A percentile compares a stretch with the other conserved stretches of the same genome.
Evolutionary conservation across 78 protist genomes (phyloP).

Genomic region (Bodo saltans): DNA sequence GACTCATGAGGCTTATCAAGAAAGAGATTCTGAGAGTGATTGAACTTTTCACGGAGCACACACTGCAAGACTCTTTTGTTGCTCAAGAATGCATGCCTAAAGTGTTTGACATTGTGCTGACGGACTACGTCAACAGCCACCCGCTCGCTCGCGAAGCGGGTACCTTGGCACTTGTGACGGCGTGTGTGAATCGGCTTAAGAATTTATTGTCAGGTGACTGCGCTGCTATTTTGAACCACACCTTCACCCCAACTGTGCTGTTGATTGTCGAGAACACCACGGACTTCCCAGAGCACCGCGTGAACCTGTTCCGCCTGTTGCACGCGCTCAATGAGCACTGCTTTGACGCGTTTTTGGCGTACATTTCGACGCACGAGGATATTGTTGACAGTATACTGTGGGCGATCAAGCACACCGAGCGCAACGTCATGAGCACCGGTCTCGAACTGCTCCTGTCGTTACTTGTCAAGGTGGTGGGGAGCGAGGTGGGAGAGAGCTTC

Average conservation of each 20-base stretch:
- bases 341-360: conserved; percentile 45
- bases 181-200: background rate
- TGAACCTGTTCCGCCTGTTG: conserved; percentile 76
- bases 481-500: background rate
- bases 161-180: conserved; percentile 20
- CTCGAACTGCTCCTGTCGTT: conserved; percentile 55
- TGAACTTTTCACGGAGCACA: conserved; percentile 63
- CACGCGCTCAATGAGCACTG: conserved; percentile 77
- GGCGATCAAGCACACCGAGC: conserved; percentile 89
- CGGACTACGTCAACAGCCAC: conserved; percentile 66
- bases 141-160: conserved; percentile 72
- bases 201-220: background rate
- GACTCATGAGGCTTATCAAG: conserved; percentile 74
- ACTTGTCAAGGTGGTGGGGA: background rate
- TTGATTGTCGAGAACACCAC: conserved; percentile 80
- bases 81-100: conserved; percentile 65
- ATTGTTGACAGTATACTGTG: conserved; percentile 82
- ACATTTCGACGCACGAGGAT: conserved; percentile 50
- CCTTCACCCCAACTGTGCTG: conserved; percentile 78
- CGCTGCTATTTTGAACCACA: conserved; percentile 71
- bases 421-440: conserved; percentile 81
- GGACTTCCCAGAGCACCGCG: conserved; percentile 88
- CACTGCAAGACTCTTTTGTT: background rate
- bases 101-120: conserved; percentile 75
- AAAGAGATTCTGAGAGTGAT: conserved; percentile 68